phyloP scores from a whole-genome alignment of 306 rosid genomes.

The Bauhinia variegata region DNA sequence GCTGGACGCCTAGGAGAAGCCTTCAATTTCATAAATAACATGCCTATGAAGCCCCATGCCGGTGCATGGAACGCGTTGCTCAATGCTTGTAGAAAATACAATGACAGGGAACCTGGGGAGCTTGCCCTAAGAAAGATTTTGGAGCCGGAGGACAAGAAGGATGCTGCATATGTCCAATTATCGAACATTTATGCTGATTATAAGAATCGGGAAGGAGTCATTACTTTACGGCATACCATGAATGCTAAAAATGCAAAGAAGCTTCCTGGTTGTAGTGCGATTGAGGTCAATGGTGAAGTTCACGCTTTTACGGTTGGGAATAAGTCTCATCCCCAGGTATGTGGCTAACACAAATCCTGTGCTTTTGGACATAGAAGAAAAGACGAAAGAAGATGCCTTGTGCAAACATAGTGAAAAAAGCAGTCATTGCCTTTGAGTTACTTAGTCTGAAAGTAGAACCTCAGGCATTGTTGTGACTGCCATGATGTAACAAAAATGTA shows the following conservation, averaged over 20 bases:
- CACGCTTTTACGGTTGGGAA: conserved; percentile 69
- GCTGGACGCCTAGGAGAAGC: conserved; percentile 66
- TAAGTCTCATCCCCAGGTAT: conserved; percentile 55
- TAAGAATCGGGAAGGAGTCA: conserved; percentile 54
- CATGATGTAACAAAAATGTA: conserved; percentile 60
- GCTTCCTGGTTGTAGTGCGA: conserved; percentile 70
- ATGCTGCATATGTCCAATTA: conserved; percentile 59
- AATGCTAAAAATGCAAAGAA: conserved; percentile 56
- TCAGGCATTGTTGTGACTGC: conserved; percentile 56
- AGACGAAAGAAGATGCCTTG: conserved; percentile 63
- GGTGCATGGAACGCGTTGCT: conserved; percentile 78
- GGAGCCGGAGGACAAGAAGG: conserved; percentile 59
- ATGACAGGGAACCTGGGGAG: conserved; percentile 54
- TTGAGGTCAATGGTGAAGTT: conserved; percentile 67
- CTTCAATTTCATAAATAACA: conserved; percentile 51
- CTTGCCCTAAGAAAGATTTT: conserved; percentile 51
- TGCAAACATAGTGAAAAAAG: conserved; percentile 58
- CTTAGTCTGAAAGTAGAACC: conserved; percentile 51
- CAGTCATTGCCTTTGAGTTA: conserved; percentile 67
- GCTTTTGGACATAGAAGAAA: conserved; percentile 64
- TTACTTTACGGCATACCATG: conserved; percentile 50
- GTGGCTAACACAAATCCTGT: conserved; percentile 56
- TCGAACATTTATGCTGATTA: conserved; percentile 68
- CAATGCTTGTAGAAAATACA: conserved; percentile 59
- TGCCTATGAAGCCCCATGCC: conserved; percentile 64